These are phyloP conservation scores for Rutstroemia sydowiana DNA, from an alignment of 2,329 filamentous ascomycete genomes.

Conservation along the genomic window DNA sequence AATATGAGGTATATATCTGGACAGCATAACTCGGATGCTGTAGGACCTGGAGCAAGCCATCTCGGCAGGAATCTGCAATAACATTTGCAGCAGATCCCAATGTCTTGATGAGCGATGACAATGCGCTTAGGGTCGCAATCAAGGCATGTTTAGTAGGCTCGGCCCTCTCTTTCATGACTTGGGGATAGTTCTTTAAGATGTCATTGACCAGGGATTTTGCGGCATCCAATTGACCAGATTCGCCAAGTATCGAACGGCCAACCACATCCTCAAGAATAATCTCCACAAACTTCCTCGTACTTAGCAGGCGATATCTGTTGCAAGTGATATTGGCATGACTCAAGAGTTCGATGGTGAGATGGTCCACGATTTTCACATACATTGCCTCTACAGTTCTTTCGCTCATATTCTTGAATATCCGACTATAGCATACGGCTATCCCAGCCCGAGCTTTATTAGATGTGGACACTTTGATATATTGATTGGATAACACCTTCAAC, in stretches of 20 bases:
- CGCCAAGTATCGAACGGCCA: conserved; percentile 73
- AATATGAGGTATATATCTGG: conserved; percentile 81
- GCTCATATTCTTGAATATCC: conserved; percentile 69
- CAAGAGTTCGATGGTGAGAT: conserved; percentile 73
- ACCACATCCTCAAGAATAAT: conserved; percentile 79
- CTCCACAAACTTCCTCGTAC: conserved; percentile 77
- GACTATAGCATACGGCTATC: conserved; percentile 80
- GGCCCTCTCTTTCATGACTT: conserved; percentile 75
- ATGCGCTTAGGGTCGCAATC: conserved; percentile 68
- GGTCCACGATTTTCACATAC: conserved; percentile 74
- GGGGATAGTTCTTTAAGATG: conserved; percentile 89
- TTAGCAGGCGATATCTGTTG: conserved; percentile 81
- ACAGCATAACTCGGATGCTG: conserved; percentile 96
- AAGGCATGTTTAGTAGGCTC: conserved; percentile 86
- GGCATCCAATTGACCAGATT: conserved; percentile 79
- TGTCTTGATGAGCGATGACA: conserved; percentile 69
- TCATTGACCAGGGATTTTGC: conserved; percentile 78
- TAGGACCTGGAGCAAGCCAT: conserved; percentile 80
- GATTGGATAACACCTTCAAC: conserved; percentile 67
- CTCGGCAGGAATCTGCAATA: conserved; percentile 76
- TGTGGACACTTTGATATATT: conserved; percentile 73
- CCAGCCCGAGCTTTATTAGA: conserved; percentile 75
- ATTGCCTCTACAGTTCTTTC: conserved; percentile 76
- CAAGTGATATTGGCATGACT: conserved; percentile 67
- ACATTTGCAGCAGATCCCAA: conserved; percentile 75